Evolutionary conservation across 768 basidiomycete genomes (phyloP), one percentile per base, ranked within the genome.

Genomic region (Tulasnella sp.): DNA sequence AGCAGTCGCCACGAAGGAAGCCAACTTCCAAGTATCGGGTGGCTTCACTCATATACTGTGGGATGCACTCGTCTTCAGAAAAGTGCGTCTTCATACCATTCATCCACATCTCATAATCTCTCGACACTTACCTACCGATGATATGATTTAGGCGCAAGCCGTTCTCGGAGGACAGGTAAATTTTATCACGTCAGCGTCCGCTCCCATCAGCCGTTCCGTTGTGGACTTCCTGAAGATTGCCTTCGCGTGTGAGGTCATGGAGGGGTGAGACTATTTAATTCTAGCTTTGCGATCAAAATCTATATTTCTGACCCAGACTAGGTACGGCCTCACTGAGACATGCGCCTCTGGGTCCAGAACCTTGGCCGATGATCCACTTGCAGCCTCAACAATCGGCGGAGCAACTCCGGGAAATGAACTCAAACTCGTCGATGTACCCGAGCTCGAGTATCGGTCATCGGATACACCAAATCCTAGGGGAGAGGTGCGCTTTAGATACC

Each of bases 401-500:
- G 45, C 53, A 12, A 54, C 24, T 43, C 54, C 2, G 60, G 49
- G 9, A 62, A 82, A 80, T 59, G 87, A 94, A 70, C 62, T 94
- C 64, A 97, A 94, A 73, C 80, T 98, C 27, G 70, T 92, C 45
- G 96, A 99, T 67, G 91, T 98, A 1, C 83, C 92, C 15, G 74
- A 78, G 12, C 89, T 97, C 87, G 81, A 81, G 43, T 98, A 98
- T 71, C 81, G 82, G 0, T 78, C 84, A 4, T 83, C 85, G 48
- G 93, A 99, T 70, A 81, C 82, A 68, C 94, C 94, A 1, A 79
- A 84, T 68, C 89, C 94, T 43, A 84, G 94, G 19, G 94, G 94
- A 49, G 94, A 97, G 57, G 57, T 59, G 49, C 17, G 57, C 21
- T 30, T 5, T n/a, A n/a, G n/a, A n/a, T n/a, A n/a, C n/a, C n/a